Evolutionary conservation across 2,329 filamentous ascomycete species (phyloP).

Genomic region (Tolypocladium cylindrosporum): DNA sequence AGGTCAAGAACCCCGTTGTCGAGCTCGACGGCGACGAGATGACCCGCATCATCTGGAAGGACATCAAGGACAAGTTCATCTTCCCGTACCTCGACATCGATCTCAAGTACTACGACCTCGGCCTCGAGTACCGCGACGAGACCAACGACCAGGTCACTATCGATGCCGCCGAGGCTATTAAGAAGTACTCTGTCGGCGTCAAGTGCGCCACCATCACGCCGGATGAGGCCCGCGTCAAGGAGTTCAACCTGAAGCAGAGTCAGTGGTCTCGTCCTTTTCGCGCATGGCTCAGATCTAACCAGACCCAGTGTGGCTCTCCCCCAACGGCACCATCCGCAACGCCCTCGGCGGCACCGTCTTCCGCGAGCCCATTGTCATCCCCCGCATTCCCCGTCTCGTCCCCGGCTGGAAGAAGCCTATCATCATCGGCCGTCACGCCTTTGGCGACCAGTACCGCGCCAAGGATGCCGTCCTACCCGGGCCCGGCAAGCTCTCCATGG

Average conservation of each 20-base stretch:
- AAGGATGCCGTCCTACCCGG: constrained; percentile 81
- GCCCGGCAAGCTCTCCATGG: constrained; percentile 84
- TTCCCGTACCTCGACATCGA: constrained; percentile 92
- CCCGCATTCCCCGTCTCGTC: constrained; percentile 82
- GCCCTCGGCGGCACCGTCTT: constrained; percentile 88
- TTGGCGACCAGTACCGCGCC: constrained; percentile 96
- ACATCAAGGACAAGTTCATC: constrained; percentile 99
- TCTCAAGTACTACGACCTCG: constrained; percentile 95
- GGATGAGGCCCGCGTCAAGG: constrained; percentile 90
- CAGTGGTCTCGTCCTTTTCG: constrained; percentile 23
- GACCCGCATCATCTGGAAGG: constrained; percentile 98
- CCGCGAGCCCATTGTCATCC: constrained; percentile 97
- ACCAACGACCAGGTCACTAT: constrained; percentile 94
- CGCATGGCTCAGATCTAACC: constrained; percentile 1
- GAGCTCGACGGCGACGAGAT: constrained; percentile 94
- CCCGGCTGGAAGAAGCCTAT: constrained; percentile 98
- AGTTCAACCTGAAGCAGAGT: constrained; percentile 99
- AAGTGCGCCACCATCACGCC: constrained; percentile 99
- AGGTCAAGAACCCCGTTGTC: constrained; percentile 98
- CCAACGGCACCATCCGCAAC: constrained; percentile 81
- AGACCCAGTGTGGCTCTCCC: constrained; percentile 89
- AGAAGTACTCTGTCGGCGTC: constrained; percentile 97
- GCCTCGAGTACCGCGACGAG: constrained; percentile 88
- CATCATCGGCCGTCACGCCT: constrained; percentile 96
- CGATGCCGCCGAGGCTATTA: constrained; percentile 93